Evolutionary conservation across 2,329 filamentous ascomycete genomes (phyloP).

Genomic region (Ophiostoma pallidulum): DNA sequence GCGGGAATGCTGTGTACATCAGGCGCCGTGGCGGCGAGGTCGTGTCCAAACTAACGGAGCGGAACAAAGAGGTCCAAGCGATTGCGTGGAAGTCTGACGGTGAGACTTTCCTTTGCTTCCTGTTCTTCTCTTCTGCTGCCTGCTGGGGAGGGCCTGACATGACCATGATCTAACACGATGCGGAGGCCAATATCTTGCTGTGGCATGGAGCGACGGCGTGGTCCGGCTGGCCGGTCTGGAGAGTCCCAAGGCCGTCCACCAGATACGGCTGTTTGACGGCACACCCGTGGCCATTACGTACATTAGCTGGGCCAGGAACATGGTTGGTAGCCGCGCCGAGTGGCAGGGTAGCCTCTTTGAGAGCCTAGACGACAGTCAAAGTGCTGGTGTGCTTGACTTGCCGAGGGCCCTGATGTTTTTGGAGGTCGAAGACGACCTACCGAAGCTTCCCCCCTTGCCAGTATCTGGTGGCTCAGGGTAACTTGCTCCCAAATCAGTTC

Average conservation of each 20-base stretch:
- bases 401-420: slow-evolving; percentile 63
- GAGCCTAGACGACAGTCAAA: slow-evolving; percentile 21
- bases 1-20: slow-evolving; percentile 56
- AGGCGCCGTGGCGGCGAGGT: slow-evolving; percentile 69
- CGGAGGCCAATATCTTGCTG: slow-evolving; percentile 64
- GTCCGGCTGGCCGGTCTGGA: slow-evolving; percentile 71
- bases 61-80: slow-evolving; percentile 34
- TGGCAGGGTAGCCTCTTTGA: slow-evolving; percentile 25
- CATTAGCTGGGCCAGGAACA: slow-evolving; percentile 44
- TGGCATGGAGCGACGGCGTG: slow-evolving; percentile 74
- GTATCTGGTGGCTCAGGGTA: slow-evolving; percentile 54
- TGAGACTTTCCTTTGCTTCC: slow-evolving; percentile 29
- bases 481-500: no score
- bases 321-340: slow-evolving; percentile 24
- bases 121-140: neutral
- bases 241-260: slow-evolving; percentile 70
- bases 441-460: slow-evolving; percentile 65
- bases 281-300: slow-evolving; percentile 36
- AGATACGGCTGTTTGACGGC: slow-evolving; percentile 46
- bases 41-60: slow-evolving; percentile 39
- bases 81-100: slow-evolving; percentile 61
- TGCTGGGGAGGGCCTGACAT: no score
- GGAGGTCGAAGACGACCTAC: slow-evolving; percentile 66
- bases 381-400: slow-evolving; percentile 40
- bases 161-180: neutral